Evolutionary conservation across 495 filamentous ascomycete species (phyloP).

Genomic region (Neurospora tetrasperma): DNA sequence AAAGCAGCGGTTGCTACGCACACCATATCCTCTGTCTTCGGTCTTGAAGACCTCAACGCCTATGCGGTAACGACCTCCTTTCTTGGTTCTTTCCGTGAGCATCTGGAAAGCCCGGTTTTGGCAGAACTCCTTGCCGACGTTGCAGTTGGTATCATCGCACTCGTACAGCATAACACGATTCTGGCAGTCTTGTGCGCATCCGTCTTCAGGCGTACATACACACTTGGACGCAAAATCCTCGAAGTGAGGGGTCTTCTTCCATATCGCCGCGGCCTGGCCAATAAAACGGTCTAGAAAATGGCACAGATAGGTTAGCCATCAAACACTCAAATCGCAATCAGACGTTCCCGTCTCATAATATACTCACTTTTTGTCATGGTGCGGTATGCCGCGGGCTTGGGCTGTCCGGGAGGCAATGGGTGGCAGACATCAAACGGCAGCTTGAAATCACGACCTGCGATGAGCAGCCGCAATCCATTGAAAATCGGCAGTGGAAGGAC

Average conservation of each 20-base stretch:
- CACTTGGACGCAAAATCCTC: conserved; percentile 67
- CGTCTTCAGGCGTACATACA: conserved; percentile 64
- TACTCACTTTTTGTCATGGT: conserved; percentile 74
- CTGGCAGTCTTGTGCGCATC: conserved; percentile 82
- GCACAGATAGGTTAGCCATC: conserved; percentile 5
- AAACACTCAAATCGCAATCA: background rate
- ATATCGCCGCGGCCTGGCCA: conserved; percentile 73
- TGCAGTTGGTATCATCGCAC: conserved; percentile 85
- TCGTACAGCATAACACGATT: conserved; percentile 97
- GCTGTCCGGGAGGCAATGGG: conserved; percentile 72
- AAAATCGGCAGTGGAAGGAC: conserved; percentile 35
- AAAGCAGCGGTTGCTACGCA: conserved; percentile 81
- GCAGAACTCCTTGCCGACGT: conserved; percentile 57
- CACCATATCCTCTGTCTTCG: conserved; percentile 75
- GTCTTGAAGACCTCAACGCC: conserved; percentile 95
- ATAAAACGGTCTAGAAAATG: conserved; percentile 67
- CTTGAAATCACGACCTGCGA: conserved; percentile 66
- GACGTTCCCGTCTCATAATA: background rate
- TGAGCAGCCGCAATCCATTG: conserved; percentile 43
- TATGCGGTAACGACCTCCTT: conserved; percentile 72
- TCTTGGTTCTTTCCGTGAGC: conserved; percentile 63
- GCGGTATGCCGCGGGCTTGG: conserved; percentile 82
- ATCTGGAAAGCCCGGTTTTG: conserved; percentile 80
- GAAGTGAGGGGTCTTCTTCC: conserved; percentile 67
- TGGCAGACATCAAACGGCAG: conserved; percentile 84